These are phyloP conservation scores for Posidonia australis DNA, from an alignment of 106 monocot species.

Conservation along the genomic window DNA sequence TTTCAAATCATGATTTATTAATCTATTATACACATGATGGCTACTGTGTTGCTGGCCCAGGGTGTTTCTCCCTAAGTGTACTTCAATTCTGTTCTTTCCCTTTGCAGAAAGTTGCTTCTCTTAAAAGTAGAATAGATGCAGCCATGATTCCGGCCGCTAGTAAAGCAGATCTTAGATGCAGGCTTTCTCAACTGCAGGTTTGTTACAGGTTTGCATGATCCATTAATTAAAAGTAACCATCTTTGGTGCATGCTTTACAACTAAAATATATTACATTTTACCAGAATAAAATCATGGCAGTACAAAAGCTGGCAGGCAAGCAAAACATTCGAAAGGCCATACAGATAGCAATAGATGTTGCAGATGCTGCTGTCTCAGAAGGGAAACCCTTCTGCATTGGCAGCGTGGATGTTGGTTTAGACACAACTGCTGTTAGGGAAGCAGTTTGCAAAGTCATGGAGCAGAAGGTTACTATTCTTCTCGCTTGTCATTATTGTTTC, in stretches of 20 bases:
- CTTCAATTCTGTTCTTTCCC: neutral
- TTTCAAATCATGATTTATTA: too few relatives aligned
- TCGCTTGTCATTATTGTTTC: neutral
- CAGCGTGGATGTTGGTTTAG: slow-evolving; percentile 70
- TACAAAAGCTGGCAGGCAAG: slow-evolving; percentile 61
- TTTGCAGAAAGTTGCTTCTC: slow-evolving; percentile 67
- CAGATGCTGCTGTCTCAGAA: slow-evolving; percentile 63
- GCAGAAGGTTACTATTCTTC: slow-evolving; percentile 37
- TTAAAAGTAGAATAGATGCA: slow-evolving; percentile 63
- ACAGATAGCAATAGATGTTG: slow-evolving; percentile 35
- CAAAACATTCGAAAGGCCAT: slow-evolving; percentile 80
- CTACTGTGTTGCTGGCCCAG: too few relatives aligned
- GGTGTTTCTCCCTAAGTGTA: too few relatives aligned
- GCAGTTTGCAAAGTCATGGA: slow-evolving; percentile 78
- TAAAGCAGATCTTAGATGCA: slow-evolving; percentile 68
- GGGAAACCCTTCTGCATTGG: slow-evolving; percentile 66
- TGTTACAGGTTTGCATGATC: neutral
- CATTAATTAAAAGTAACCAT: neutral
- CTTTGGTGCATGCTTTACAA: neutral
- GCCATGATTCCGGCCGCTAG: slow-evolving; percentile 71
- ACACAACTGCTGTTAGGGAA: slow-evolving; percentile 75
- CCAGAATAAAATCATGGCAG: slow-evolving; percentile 68
- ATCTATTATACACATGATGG: too few relatives aligned
- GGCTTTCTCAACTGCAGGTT: slow-evolving; percentile 67
- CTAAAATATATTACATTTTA: neutral